Conservation (phyloP, 2,329 filamentous ascomycete species). For the Diaporthe capsici region DNA sequence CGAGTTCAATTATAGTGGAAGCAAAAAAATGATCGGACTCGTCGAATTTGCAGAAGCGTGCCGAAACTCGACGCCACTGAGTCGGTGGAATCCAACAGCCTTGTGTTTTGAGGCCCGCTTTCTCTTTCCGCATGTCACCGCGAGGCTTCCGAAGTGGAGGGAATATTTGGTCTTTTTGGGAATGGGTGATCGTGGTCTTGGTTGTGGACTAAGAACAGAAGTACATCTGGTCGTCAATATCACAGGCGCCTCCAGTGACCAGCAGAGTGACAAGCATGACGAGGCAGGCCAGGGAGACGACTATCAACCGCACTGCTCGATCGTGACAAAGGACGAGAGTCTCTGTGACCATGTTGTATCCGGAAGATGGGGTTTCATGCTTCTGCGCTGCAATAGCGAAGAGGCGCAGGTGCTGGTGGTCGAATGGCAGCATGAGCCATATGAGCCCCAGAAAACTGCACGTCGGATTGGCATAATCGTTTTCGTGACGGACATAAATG, state of each 20-base stretch:
- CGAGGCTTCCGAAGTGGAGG: no score
- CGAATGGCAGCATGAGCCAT: no score
- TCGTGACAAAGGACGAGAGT: rapidly evolving
- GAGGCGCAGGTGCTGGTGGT: no score
- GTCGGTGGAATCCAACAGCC: neutral
- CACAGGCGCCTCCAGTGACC: neutral
- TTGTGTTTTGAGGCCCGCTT: neutral
- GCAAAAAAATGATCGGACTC: neutral
- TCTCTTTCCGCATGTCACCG: neutral
- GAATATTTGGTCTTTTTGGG: no score
- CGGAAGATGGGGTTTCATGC: neutral
- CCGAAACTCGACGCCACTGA: neutral
- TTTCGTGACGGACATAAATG: no score
- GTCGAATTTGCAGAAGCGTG: neutral
- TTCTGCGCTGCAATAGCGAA: no score
- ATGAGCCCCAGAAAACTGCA: no score
- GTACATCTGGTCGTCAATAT: neutral
- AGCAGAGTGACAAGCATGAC: neutral
- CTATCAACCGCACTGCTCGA: neutral
- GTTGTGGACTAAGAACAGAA: no score
- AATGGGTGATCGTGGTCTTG: no score
- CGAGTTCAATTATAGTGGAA: neutral
- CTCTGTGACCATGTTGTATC: neutral
- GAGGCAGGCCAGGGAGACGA: neutral
- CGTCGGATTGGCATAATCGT: no score